A percentile compares a stretch with the other conserved stretches of the same genome.
phyloP scores from a whole-genome alignment of 2,329 filamentous ascomycete genomes.

The Aureobasidium uvarum region DNA sequence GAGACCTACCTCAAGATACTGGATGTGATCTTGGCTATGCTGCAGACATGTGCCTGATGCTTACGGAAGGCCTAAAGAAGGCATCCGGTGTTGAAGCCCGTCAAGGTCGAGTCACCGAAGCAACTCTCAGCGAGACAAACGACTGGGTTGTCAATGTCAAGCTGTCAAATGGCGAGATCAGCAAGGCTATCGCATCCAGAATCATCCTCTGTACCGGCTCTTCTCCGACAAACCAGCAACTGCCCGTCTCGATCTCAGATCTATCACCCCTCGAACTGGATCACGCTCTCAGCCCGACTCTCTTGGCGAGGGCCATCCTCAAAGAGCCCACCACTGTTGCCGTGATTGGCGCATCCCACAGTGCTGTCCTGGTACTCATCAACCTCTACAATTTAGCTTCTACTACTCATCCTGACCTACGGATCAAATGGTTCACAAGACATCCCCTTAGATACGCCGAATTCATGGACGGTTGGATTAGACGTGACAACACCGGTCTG shows the following conservation, averaged over 20 bases:
- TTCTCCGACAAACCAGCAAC: constrained; percentile 46
- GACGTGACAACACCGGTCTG: constrained; percentile 64
- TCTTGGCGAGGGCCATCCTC: constrained; percentile 46
- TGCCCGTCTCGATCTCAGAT: constrained; percentile 45
- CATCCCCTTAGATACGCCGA: constrained; percentile 61
- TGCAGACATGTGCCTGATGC: constrained; percentile 54
- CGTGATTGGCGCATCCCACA: constrained; percentile 63
- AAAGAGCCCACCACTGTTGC: constrained; percentile 48
- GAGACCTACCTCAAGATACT: constrained; percentile 55
- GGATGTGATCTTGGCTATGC: constrained; percentile 59
- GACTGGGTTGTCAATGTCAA: constrained; percentile 42
- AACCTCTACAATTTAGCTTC: constrained; percentile 58
- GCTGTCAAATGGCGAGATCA: constrained; percentile 25
- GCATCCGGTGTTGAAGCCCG: constrained; percentile 44
- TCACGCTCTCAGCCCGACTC: constrained; percentile 54
- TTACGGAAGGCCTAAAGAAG: constrained; percentile 49
- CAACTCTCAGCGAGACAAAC: constrained; percentile 42
- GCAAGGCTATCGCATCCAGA: constrained; percentile 41
- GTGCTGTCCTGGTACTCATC: constrained; percentile 61
- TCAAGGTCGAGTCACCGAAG: constrained; percentile 42
- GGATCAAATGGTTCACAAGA: constrained; percentile 62
- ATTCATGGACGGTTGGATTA: constrained; percentile 62
- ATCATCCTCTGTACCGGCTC: constrained; percentile 62
- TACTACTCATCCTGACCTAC: constrained; percentile 53
- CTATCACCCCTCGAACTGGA: constrained; percentile 55